Percentiles rank a stretch among this genome's conserved stretches.
Conservation (phyloP, 164 flowering plant species). For the Liquidambar formosana region DNA sequence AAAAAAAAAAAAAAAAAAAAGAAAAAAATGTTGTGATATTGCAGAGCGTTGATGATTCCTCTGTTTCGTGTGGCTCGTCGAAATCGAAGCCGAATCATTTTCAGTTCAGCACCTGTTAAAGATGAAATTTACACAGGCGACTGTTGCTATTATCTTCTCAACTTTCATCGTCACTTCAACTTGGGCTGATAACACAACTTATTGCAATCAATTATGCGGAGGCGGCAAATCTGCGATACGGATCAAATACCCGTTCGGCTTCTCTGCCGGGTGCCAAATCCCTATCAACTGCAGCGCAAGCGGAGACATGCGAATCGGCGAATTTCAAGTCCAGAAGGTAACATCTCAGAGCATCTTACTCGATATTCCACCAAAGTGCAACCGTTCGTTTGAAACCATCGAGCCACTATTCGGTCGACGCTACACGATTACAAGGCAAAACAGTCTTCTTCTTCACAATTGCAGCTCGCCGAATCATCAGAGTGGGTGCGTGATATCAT, state of each 20-base stretch:
- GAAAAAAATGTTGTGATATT: background rate
- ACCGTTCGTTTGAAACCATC: constrained; percentile 22
- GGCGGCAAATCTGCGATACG: background rate
- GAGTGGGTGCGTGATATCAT: constrained; percentile 26
- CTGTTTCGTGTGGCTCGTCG: background rate
- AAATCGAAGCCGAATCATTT: too few species aligned
- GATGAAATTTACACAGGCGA: too few species aligned
- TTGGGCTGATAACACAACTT: background rate
- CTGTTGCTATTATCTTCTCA: background rate
- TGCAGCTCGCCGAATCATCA: constrained; percentile 18
- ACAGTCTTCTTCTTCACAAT: constrained; percentile 34
- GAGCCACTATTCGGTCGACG: constrained; percentile 23
- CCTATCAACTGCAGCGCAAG: constrained; percentile 27
- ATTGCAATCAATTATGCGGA: constrained; percentile 23
- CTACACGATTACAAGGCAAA: constrained; percentile 26
- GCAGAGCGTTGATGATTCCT: too few species aligned
- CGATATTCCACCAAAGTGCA: constrained; percentile 33
- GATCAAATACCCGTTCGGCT: constrained; percentile 47
- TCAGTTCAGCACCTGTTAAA: too few species aligned
- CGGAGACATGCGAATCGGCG: constrained; percentile 20
- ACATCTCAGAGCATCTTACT: constrained; percentile 27
- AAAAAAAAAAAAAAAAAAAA: too few species aligned
- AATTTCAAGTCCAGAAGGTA: constrained; percentile 30
- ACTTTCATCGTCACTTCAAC: background rate
- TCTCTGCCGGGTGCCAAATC: constrained; percentile 34